Percentiles rank a stretch among this genome's conserved stretches.
Conservation (phyloP, 306 rosid species). For the Glycine latifolia region DNA sequence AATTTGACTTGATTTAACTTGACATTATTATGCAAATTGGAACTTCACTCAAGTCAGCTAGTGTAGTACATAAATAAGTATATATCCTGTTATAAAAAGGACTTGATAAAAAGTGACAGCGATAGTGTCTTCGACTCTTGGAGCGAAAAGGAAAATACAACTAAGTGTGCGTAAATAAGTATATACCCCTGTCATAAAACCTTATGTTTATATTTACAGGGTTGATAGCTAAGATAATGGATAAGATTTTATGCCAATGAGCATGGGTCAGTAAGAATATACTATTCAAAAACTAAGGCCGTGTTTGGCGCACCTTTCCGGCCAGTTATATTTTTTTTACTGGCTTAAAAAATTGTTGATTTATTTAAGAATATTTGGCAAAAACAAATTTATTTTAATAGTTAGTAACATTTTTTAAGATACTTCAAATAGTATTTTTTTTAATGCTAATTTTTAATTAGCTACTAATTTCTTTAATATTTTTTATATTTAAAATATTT, state of each 20-base stretch:
- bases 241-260: neutral
- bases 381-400: too few relatives aligned
- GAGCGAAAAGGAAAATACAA: neutral
- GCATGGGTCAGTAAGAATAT: neutral
- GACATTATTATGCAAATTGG: neutral
- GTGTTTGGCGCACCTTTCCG: too few relatives aligned
- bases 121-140: neutral
- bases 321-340: too few relatives aligned
- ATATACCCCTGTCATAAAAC: neutral
- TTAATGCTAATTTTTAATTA: too few relatives aligned
- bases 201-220: neutral
- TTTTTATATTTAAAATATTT: too few relatives aligned
- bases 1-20: neutral
- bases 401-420: too few relatives aligned
- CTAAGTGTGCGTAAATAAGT: neutral
- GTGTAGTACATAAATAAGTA: neutral
- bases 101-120: neutral
- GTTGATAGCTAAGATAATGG: conserved; percentile 15
- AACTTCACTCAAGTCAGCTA: neutral
- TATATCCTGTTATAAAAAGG: neutral
- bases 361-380: too few relatives aligned
- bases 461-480: too few relatives aligned
- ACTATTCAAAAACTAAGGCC: too few relatives aligned
- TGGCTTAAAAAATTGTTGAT: too few relatives aligned
- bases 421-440: too few relatives aligned